Evolutionary conservation across 140 eudicot species (phyloP).

Genomic region (Senecio squalidus): DNA sequence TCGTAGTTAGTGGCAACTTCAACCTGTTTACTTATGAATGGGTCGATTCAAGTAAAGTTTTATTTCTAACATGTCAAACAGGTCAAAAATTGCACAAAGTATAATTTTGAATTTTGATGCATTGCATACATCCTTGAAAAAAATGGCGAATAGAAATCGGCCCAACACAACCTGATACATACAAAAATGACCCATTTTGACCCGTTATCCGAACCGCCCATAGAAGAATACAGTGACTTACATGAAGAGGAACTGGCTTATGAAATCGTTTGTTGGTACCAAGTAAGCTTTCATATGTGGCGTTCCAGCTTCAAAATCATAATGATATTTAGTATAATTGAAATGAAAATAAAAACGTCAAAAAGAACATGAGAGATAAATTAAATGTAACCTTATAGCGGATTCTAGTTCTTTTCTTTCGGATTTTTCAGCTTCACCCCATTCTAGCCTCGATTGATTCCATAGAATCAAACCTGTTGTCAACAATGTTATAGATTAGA

Average conservation of each 20-base stretch:
- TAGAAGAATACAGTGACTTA: conserved; percentile 27
- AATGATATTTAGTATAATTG: background rate
- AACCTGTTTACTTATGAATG: background rate
- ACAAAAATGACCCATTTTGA: background rate
- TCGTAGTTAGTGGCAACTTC: background rate
- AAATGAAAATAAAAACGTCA: background rate
- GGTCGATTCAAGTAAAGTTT: too few relatives aligned
- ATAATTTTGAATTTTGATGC: too few relatives aligned
- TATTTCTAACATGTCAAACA: background rate
- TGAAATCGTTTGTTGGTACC: conserved; percentile 45
- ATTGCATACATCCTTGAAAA: background rate
- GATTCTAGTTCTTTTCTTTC: conserved; percentile 33
- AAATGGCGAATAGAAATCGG: background rate
- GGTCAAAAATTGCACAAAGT: background rate
- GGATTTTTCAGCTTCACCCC: conserved; percentile 40
- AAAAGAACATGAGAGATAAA: background rate
- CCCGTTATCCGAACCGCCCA: too few relatives aligned
- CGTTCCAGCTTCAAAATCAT: conserved; percentile 41
- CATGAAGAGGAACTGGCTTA: conserved; percentile 54
- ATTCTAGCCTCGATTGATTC: conserved; percentile 50
- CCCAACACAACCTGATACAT: background rate
- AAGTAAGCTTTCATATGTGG: conserved; percentile 49
- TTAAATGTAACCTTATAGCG: conserved; percentile 33
- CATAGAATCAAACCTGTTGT: conserved; percentile 53
- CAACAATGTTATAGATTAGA: conserved; percentile 2